A percentile compares a stretch with the other conserved stretches of the same genome.
These are phyloP conservation scores for Gynochthodes officinalis DNA, from an alignment of 257 asterid genomes.

Conservation along the genomic window DNA sequence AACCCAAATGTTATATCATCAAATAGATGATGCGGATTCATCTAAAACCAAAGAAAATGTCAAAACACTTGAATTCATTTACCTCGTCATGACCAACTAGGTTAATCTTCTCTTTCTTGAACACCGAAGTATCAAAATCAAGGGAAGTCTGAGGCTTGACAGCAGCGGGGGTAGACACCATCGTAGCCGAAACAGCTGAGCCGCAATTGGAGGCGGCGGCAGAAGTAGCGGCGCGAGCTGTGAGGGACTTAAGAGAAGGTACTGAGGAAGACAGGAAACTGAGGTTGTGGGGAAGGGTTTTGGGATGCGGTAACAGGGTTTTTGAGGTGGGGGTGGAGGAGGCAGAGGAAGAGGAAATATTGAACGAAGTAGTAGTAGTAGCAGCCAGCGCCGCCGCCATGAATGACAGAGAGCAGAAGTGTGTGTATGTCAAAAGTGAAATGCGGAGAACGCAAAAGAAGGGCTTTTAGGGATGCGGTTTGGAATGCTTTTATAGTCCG, in stretches of 20 bases:
- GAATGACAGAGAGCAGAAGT: conserved; percentile 3
- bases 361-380: conserved; percentile 22
- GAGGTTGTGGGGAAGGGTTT: conserved; percentile 29
- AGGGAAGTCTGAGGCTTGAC: conserved; percentile 43
- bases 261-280: conserved; percentile 58
- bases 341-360: conserved; percentile 31
- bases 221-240: conserved; percentile 24
- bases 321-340: conserved; percentile 20
- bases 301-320: conserved; percentile 26
- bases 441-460: conserved; percentile 16
- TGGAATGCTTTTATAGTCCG: background rate
- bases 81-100: conserved; percentile 94
- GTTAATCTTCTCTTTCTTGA: conserved; percentile 73
- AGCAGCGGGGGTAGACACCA: conserved; percentile 53
- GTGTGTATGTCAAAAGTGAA: background rate
- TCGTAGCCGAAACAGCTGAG: conserved; percentile 49
- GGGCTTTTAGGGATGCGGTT: conserved; percentile 8
- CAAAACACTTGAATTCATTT: background rate
- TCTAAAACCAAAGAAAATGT: background rate
- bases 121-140: conserved; percentile 76
- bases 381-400: conserved; percentile 78
- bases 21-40: background rate
- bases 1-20: background rate
- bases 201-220: conserved; percentile 35
- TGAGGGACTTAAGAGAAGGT: conserved; percentile 48